Evolutionary conservation across 306 rosid species (phyloP).

Genomic region (Leucaena leucocephala): DNA sequence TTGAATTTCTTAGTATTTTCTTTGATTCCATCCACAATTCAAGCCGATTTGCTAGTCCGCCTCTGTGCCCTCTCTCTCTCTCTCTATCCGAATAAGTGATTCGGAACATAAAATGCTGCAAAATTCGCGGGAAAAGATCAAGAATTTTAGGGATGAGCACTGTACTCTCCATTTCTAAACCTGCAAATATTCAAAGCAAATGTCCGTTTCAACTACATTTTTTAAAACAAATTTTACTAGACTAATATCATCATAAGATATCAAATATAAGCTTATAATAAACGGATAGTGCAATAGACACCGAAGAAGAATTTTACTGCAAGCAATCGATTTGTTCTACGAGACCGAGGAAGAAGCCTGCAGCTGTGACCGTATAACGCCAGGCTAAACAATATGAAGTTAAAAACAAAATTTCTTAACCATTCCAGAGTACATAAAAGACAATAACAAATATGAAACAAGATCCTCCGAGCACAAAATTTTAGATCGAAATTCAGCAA

Average conservation of each 20-base stretch:
- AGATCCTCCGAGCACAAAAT: slow-evolving; percentile 35
- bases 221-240: neutral
- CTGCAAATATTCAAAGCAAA: too few species aligned
- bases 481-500: slow-evolving; percentile 27
- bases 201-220: too few species aligned
- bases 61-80: neutral
- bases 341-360: neutral
- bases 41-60: too few species aligned
- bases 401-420: neutral
- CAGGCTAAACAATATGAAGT: neutral
- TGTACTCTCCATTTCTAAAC: too few species aligned
- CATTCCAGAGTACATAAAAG: neutral
- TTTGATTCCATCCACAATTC: neutral
- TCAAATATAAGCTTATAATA: neutral
- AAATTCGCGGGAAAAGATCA: too few species aligned
- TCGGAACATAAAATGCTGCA: too few species aligned
- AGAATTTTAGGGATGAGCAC: too few species aligned
- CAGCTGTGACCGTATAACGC: neutral
- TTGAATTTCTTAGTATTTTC: too few species aligned
- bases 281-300: neutral
- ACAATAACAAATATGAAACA: neutral
- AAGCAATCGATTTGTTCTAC: neutral
- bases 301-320: neutral
- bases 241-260: neutral
- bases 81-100: too few species aligned